Percentiles rank a stretch among this genome's conserved stretches.
Conservation (phyloP, 345 rosid species). For the Bruguiera gymnorhiza region DNA sequence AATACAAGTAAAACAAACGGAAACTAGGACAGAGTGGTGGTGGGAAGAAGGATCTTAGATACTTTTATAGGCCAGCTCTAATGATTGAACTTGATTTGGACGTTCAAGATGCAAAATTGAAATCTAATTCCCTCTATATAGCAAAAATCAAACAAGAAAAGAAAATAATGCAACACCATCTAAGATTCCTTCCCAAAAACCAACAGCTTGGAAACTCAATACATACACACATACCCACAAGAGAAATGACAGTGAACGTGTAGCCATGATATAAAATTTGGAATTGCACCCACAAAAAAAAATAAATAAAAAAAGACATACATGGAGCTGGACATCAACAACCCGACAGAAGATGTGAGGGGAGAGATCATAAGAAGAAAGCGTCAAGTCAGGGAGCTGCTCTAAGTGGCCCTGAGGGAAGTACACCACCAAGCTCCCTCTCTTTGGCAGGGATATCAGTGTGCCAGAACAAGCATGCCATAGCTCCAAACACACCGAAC, state of each 20-base stretch:
- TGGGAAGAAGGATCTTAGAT: background rate
- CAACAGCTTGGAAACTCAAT: background rate
- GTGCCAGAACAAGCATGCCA: constrained; percentile 99
- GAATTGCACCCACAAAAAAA: too few species aligned
- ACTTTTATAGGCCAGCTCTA: background rate
- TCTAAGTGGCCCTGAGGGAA: constrained; percentile 96
- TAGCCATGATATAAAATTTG: too few species aligned
- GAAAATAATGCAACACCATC: background rate
- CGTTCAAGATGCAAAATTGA: background rate
- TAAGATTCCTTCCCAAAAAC: background rate
- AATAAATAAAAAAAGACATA: constrained; percentile 17
- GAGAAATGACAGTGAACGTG: too few species aligned
- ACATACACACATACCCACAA: background rate
- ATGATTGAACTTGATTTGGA: too few species aligned
- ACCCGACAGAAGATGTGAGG: constrained; percentile 89
- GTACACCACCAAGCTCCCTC: constrained; percentile 75
- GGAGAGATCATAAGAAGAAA: constrained; percentile 58
- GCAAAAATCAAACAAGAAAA: background rate
- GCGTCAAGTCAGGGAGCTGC: constrained; percentile 65
- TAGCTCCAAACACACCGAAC: constrained; percentile 77
- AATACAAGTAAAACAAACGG: constrained; percentile 15
- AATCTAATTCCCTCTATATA: constrained; percentile 6
- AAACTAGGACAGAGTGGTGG: background rate
- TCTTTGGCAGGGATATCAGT: constrained; percentile 77
- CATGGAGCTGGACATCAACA: constrained; percentile 92